phyloP scores from a whole-genome alignment of 495 filamentous ascomycete species.

The Hyaloscypha hepaticicola region DNA sequence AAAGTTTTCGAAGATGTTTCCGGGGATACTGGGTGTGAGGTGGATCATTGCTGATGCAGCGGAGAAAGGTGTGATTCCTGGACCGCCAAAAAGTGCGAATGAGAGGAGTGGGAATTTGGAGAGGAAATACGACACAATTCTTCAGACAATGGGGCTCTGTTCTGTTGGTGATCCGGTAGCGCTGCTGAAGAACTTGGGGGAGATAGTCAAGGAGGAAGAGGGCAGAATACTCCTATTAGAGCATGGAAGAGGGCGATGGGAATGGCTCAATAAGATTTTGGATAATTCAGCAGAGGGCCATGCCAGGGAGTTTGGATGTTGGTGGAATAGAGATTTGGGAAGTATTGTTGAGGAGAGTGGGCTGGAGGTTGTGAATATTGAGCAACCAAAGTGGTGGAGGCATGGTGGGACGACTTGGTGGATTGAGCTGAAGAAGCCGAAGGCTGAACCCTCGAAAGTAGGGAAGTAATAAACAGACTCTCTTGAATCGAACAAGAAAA shows the following conservation, averaged over 20 bases:
- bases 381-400: constrained; percentile 40
- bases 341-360: constrained; percentile 75
- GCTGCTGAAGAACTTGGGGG: constrained; percentile 61
- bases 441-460: not conserved
- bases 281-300: constrained; percentile 76
- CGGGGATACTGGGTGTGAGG: constrained; percentile 28
- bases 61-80: constrained; percentile 28
- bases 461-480: not conserved
- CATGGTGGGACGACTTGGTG: constrained; percentile 34
- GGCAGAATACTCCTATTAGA: constrained; percentile 85
- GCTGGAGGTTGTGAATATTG: constrained; percentile 69
- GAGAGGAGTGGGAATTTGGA: constrained; percentile 26
- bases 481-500: not conserved
- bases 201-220: constrained; percentile 47
- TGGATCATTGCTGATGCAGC: constrained; percentile 43
- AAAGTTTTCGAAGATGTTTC: constrained; percentile 57
- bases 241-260: constrained; percentile 78
- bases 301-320: constrained; percentile 86
- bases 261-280: constrained; percentile 74
- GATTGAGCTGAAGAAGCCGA: constrained; percentile 33
- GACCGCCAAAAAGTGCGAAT: constrained; percentile 25
- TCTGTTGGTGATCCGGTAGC: constrained; percentile 72
- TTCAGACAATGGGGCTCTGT: constrained; percentile 94
- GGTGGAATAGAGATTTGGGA: constrained; percentile 95
- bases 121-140: constrained; percentile 72